Base-by-base conservation (phyloP, 2,329 filamentous ascomycete species). In the Pseudocercospora fijiensis region DNA sequence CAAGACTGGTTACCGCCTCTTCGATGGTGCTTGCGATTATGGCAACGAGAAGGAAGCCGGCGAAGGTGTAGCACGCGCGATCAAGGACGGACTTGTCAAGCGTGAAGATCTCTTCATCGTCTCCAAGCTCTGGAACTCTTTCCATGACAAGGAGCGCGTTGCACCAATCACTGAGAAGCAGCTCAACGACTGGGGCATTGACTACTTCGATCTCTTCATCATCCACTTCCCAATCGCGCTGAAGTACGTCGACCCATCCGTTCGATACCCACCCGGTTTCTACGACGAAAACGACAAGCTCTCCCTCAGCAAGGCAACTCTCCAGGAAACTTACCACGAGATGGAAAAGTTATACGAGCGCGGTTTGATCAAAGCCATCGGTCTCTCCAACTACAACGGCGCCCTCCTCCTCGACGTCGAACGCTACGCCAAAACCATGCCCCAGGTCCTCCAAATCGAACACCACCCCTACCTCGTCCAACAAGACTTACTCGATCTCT, bases 101-200 rank as follows among this genome's bases (percentile, higher is more conserved):
- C 89, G 91, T 65, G 87, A 90, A 78, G 91, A 96, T 24, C 89
- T 96, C 76, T 96, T 96, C 86, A 88, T 96, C 75, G 90, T 93
- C 69, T 92, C 89, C 79, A 96, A 96, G 84, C 88, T 96, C 63
- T 96, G 65, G 65, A 92, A 94, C 82, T 88, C 88, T 70, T 96
- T 92, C 86, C 91, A 96, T 83, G 89, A 94, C 73, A 84, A 83
- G 71, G 88, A 94, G 71, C 84, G 85, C 71, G 90, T 94, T 67
- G 86, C 89, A 79, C 87, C 88, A 63, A 92, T 95, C 75, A 85
- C 83, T 78, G 86, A 86, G 78, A 88, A 88, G 75, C 90, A 93
- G 80, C 87, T 93, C 66, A 85, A 86, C 70, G 90, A 94, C 82
- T 94, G 90, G 87, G 88, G 89, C 67, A 77, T 96, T 65, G 91